Base-by-base conservation (phyloP, 129 eudicot species). In the Saposhnikovia divaricata region DNA sequence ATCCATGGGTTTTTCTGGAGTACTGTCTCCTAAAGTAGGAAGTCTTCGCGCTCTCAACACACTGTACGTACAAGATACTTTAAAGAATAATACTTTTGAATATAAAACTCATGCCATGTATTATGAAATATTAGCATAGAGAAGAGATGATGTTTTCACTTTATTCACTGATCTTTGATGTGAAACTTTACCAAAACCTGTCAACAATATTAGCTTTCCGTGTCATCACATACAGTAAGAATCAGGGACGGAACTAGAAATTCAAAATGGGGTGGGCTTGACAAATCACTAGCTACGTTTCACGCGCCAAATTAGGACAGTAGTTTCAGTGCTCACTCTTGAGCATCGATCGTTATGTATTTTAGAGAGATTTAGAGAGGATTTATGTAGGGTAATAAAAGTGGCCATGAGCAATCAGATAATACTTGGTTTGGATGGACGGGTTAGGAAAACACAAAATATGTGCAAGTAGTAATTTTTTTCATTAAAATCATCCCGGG, bases 1-100 rank as follows among this genome's bases (percentile, higher is more conserved):
- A 27, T 86, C 82, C 80, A 87, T 96, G 96, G 96, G 98, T 40
- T 88, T 93, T 75, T 85, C 91, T 40, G 98, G 96, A 78, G 31
- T 79, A 25, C 76, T 93, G 68, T 87, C 96, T 2, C 96, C 98
- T 75, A 84, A 78, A 89, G 81, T 91, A 61, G 90, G 86, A 74
- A 87, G 70, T 80, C 78, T 93, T 76, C 85, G 84, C 81, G 84
- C 81, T 77, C 94, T 93, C 72, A 47, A 50, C 42, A 91, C 88
- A 78, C 87, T 93, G 98, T 93, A 91, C 3, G 94, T 91, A 47
- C 39, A 45, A 37, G 21, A 63, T 38, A 70, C 46, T 43, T 14
- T 48, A 15, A 72, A 39, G 46, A 25, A 48, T 71, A 68, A 46
- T 43, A 53, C 46, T 80, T n/a, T 47, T 13, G 70, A 72, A 37